Base-by-base conservation (phyloP, 345 rosid species). In the Schrenkiella parvula region DNA sequence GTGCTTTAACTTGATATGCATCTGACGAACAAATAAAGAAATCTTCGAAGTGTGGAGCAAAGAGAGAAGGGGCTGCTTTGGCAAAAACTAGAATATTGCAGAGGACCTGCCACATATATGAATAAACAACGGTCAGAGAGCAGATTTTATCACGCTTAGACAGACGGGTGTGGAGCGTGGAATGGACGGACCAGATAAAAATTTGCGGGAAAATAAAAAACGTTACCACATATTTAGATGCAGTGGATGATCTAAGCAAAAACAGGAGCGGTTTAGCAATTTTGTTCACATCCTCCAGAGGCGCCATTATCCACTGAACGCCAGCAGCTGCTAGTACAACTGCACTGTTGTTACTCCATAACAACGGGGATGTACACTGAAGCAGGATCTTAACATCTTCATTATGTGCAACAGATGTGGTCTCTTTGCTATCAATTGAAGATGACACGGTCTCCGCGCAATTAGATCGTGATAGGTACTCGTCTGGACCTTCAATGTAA, bases 291-390 rank as follows among this genome's bases (percentile, higher is more conserved):
- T 91, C 89, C 76, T 89, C 93, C 52, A 59, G 63, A 26, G 97
- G 87, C 4, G 90, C 90, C 97, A 91, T 89, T 71, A 95, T 80
- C 99, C 97, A 95, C 74, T 95, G 97, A 74, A 91, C 93, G 39
- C 95, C 89, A 76, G 95, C 93, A 58, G 96, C 88, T 58, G 96
- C 96, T 70, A 95, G 84, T 43, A 89, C 92, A 63, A 95, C 97
- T 18, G 96, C 97, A 80, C 96, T 91, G 55, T 91, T 91, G 80
- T 88, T 82, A 78, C 95, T 89, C 97, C 97, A 88, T 44, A 95
- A 70, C 86, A 95, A 81, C 25, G 99, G 99, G 32, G 88, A 86
- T n/a, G 97, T 88, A 82, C 96, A 85, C 68, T 82, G 87, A 74
- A 91, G 89, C 72, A 95, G 83, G 73, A 89, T 77, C 86, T 87